These are phyloP conservation scores for Thermomucor indicae-seudaticae DNA, from an alignment of 371 early-diverging fungal species.

Conservation along the genomic window DNA sequence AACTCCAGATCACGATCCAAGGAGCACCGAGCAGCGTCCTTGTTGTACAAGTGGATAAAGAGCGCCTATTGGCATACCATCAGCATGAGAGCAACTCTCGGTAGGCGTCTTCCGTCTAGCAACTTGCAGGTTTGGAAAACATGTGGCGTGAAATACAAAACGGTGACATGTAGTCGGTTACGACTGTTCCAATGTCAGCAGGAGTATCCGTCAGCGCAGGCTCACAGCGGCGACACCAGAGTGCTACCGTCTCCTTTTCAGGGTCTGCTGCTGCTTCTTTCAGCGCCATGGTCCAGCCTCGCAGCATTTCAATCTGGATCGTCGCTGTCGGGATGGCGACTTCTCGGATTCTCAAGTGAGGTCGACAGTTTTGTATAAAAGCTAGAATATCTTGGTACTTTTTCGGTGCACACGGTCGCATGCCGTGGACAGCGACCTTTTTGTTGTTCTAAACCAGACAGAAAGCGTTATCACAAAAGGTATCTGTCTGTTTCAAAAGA, in stretches of 20 bases:
- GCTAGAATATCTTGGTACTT: slow-evolving; percentile 10
- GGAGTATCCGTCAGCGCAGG: background rate
- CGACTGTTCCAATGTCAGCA: background rate
- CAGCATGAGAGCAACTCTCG: background rate
- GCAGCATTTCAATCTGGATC: slow-evolving; percentile 6
- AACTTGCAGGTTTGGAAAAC: slow-evolving; percentile 9
- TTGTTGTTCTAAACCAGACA: slow-evolving; percentile 7
- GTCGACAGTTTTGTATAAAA: slow-evolving; percentile 6
- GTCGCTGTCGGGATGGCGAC: slow-evolving; percentile 1
- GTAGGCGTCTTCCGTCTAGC: background rate
- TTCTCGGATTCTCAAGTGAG: background rate
- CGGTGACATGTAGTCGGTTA: background rate
- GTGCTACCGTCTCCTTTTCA: background rate
- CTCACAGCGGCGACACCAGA: slow-evolving; percentile 6
- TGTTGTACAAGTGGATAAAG: slow-evolving; percentile 4
- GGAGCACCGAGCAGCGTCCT: background rate
- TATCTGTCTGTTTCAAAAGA: background rate
- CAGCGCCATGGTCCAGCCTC: slow-evolving; percentile 4
- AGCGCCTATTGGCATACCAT: slow-evolving; percentile 3
- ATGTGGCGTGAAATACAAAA: slow-evolving; percentile 6
- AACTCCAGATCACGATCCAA: slow-evolving; percentile 1
- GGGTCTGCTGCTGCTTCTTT: background rate
- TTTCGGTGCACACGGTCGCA: slow-evolving; percentile 3
- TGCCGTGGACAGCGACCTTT: slow-evolving; percentile 11
- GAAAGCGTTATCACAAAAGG: background rate